Conservation (phyloP, 352 stramenopile genomes). For the Globisporangium nagaii region DNA sequence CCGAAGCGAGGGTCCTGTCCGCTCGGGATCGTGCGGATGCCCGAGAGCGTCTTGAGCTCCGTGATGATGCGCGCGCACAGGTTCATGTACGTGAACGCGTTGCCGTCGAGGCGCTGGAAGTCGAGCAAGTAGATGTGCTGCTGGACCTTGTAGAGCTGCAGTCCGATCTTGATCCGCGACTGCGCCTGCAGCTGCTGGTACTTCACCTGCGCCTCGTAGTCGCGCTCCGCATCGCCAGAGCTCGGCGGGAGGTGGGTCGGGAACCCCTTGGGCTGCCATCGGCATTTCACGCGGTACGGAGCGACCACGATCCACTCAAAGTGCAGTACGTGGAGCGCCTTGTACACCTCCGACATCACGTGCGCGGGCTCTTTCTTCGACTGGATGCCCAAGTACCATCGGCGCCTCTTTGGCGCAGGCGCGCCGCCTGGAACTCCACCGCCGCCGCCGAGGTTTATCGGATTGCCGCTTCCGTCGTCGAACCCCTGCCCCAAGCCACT, state of each 20-base stretch:
- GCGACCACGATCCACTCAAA: slow-evolving; percentile 97
- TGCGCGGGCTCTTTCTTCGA: slow-evolving; percentile 99
- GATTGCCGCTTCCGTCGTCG: slow-evolving; percentile 22
- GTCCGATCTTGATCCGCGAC: slow-evolving; percentile 91
- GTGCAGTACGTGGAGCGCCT: slow-evolving; percentile 93
- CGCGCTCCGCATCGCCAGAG: slow-evolving; percentile 12
- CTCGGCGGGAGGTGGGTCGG: slow-evolving; percentile 6
- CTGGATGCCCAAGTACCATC: slow-evolving; percentile 99
- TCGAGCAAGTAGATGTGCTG: slow-evolving; percentile 99
- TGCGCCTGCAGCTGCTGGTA: slow-evolving; percentile 26
- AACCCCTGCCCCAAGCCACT: slow-evolving; percentile 18
- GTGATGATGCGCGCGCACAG: slow-evolving; percentile 99
- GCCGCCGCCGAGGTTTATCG: neutral
- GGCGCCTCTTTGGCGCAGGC: slow-evolving; percentile 63
- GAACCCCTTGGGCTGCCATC: slow-evolving; percentile 84
- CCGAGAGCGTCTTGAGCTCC: slow-evolving; percentile 96
- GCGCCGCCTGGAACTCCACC: slow-evolving; percentile 5
- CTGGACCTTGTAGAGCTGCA: slow-evolving; percentile 97
- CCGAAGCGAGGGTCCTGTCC: slow-evolving; percentile 51
- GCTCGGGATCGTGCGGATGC: slow-evolving; percentile 49
- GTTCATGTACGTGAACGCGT: slow-evolving; percentile 99
- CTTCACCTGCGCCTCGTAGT: slow-evolving; percentile 19
- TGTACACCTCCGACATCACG: slow-evolving; percentile 99
- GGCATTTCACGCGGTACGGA: slow-evolving; percentile 96
- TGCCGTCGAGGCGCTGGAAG: slow-evolving; percentile 95